Evolutionary conservation across 352 stramenopile genomes (phyloP), one percentile per base, ranked within the genome.

Genomic region (Pythium biforme): DNA sequence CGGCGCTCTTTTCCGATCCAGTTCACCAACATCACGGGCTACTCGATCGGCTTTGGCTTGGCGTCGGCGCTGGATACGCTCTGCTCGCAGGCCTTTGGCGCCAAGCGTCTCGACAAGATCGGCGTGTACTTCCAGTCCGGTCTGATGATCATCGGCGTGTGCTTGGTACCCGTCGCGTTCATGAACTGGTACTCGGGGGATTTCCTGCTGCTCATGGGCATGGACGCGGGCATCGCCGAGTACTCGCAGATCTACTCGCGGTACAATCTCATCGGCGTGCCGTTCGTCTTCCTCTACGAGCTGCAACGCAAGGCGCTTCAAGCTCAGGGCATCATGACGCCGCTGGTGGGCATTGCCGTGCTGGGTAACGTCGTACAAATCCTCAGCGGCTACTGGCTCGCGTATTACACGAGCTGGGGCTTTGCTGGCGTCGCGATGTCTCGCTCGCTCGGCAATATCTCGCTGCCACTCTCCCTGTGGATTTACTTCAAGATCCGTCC

Each of bases 201-300:
- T 11, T 74, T 93, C 31, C 45, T 95, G 9, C 29, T 79, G 25
- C 31, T 60, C 4, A 62, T 92, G 46, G 77, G 81, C 11, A 83
- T 91, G 50, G 76, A 87, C 34, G 41, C 61, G 0, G 64, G 69
- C 23, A 80, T 95, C 43, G 61, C 84, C 2, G 48, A 59, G 9
- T 54, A 76, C 47, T 77, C 83, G 10, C 75, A 76, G 12, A 47
- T 83, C 25, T 92, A 89, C 64, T 75, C 72, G 17, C 61, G 65
- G 10, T 75, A 75, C 64, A 79, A 75, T 3, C 40, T 93, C 1
- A 71, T 86, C 33, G 82, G 85, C 19, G 53, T 93, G 23, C 88
- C 86, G 10, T 90, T 89, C 50, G 58, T 90, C 0, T 92, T 88
- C 52, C 33, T 74, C n/a, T 96, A 92, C 55, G 82, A 94, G 63